Base-by-base conservation (phyloP, 495 filamentous ascomycete species). In the Gamarada debralockiae region DNA sequence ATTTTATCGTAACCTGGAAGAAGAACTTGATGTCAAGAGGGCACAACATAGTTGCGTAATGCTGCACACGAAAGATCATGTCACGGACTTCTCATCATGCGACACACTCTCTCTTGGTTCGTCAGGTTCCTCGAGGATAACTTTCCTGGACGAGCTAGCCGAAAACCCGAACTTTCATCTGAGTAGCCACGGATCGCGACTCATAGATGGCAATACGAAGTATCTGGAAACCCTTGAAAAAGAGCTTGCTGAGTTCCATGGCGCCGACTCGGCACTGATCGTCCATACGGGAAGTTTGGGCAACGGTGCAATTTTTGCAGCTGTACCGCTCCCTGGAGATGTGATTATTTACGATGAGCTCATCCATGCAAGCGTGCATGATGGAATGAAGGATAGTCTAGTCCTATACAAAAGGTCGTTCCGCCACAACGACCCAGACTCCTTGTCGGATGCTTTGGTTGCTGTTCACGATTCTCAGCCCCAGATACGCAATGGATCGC, bases 241-340 rank as follows among this genome's bases (percentile, higher is more conserved):
- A 18, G 73, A 77, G n/a, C 77, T 86, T 41, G 83, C 84, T 0
- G 54, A 56, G 0, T 85, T 85, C 56, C 82, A 85, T 41, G 52
- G 70, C 15, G 81, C 80, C 0, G 68, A 73, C 1, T 64, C 67
- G 0, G 84, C 68, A 0, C 65, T 85, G 9, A 63, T 86, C 0
- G 73, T 79, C 60, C 78, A 80, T 48, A 83, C 81, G 0, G 83
- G 82, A 5, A 86, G 70, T 55, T 79, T 83, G 53, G 83, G 80
- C 10, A 86, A 85, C 59, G 70, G 75, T 0, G 80, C 76, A 3
- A 69, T 84, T 7, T 75, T 77, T 9, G 65, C 73, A 0, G 71
- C 69, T 22, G 62, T 86, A 14, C 82, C 82, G 0, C 79, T 79
- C 31, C 73, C 76, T 0, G 81, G 80, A 0, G 84, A 87, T 66